These are phyloP conservation scores for Extremus antarcticus DNA, from an alignment of 495 filamentous ascomycete genomes.

Conservation along the genomic window DNA sequence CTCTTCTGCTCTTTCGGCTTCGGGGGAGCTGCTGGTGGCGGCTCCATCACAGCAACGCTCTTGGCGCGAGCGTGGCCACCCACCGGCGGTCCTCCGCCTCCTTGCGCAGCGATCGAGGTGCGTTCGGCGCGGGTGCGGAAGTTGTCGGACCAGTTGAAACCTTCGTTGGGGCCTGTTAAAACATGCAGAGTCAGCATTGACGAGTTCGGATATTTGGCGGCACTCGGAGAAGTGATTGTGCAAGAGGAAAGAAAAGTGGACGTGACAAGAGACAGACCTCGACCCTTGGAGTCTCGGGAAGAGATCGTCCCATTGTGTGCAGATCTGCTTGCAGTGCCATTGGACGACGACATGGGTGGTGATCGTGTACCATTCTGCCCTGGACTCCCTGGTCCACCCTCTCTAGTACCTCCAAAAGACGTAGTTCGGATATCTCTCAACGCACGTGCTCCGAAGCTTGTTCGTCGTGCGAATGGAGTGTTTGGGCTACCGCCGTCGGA, in stretches of 20 bases:
- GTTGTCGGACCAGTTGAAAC: conserved; percentile 91
- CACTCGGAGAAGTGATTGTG: too few species aligned
- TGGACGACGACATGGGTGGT: conserved; percentile 13
- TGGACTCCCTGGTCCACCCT: conserved; percentile 10
- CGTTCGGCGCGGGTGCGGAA: conserved; percentile 81
- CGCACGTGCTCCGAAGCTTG: conserved; percentile 86
- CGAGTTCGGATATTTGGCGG: conserved; percentile 7
- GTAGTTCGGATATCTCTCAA: conserved; percentile 55
- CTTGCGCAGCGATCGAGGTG: conserved; percentile 49
- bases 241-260: conserved; percentile 4
- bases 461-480: conserved; percentile 70
- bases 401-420: conserved; percentile 26
- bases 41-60: conserved; percentile 60
- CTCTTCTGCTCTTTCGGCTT: conserved; percentile 49
- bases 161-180: conserved; percentile 57
- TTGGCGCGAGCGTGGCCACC: conserved; percentile 21
- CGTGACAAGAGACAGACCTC: conserved; percentile 35
- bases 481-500: conserved; percentile 35
- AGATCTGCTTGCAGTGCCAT: conserved; percentile 4
- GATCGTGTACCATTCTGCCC: conserved; percentile 23
- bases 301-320: conserved; percentile 27
- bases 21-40: conserved; percentile 47
- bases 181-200: conserved; percentile 46
- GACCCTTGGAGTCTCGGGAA: conserved; percentile 37
- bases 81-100: conserved; percentile 26